phyloP scores from a whole-genome alignment of 192 early-diverging fungal species.

The Backusella australiensis region DNA sequence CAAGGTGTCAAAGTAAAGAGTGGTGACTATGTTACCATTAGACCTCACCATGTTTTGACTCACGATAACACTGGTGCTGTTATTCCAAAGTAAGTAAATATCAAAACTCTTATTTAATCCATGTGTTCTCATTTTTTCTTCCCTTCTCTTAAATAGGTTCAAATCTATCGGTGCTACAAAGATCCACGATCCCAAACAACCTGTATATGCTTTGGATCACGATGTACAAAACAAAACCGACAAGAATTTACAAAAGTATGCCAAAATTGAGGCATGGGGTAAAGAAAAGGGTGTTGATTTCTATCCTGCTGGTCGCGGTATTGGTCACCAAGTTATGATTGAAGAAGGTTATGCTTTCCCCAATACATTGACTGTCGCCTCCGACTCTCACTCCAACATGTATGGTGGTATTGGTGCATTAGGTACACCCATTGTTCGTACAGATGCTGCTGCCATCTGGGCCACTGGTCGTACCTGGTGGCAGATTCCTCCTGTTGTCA shows the following conservation, averaged over 20 bases:
- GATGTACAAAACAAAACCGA: slow-evolving; percentile 97
- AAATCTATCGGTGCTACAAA: slow-evolving; percentile 84
- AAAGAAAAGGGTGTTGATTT: slow-evolving; percentile 79
- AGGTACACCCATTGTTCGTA: slow-evolving; percentile 96
- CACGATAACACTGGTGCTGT: slow-evolving; percentile 98
- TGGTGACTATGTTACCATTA: slow-evolving; percentile 94
- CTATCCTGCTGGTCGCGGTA: slow-evolving; percentile 95
- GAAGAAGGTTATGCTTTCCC: slow-evolving; percentile 98
- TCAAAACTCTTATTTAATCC: slow-evolving; percentile 2
- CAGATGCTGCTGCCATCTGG: slow-evolving; percentile 98
- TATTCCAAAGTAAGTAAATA: slow-evolving; percentile 71
- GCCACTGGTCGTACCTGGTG: slow-evolving; percentile 98
- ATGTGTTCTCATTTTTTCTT: slow-evolving; percentile 4
- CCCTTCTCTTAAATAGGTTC: slow-evolving; percentile 55
- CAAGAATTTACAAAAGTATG: slow-evolving; percentile 90
- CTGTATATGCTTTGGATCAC: slow-evolving; percentile 97
- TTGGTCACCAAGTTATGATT: slow-evolving; percentile 97
- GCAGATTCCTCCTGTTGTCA: slow-evolving; percentile 95
- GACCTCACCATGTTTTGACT: slow-evolving; percentile 90
- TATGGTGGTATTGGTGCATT: slow-evolving; percentile 96
- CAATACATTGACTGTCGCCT: slow-evolving; percentile 89
- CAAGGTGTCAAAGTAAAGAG: slow-evolving; percentile 67
- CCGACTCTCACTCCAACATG: slow-evolving; percentile 99
- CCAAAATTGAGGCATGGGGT: slow-evolving; percentile 82
- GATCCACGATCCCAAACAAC: slow-evolving; percentile 75